Evolutionary conservation across 225 moss, liverwort and hornwort genomes (phyloP).

Genomic region (Anthoceros angustus): DNA sequence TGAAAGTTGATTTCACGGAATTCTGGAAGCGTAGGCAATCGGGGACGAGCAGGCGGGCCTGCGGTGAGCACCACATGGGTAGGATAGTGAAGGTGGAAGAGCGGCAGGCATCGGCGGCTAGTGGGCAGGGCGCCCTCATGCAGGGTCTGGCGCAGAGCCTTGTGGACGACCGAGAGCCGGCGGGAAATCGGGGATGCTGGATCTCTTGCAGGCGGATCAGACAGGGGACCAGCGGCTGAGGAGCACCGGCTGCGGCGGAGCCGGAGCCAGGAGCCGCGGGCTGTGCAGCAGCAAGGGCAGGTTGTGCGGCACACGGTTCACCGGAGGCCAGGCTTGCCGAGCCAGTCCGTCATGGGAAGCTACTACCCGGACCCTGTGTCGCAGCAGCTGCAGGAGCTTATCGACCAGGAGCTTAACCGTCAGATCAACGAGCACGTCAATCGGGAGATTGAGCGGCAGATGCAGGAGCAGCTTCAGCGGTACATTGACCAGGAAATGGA

Average conservation of each 20-base stretch:
- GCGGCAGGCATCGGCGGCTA: no score
- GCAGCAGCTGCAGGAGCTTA: not conserved
- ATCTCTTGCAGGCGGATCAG: not conserved
- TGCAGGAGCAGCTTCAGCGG: conserved; percentile 1
- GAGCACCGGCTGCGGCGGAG: not conserved
- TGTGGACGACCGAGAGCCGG: not conserved
- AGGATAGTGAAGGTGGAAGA: no score
- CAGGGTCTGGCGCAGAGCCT: not conserved
- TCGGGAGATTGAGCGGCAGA: not conserved
- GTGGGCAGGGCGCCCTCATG: not conserved
- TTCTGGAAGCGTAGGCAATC: no score
- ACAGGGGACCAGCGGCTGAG: not conserved
- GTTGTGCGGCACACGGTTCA: no score
- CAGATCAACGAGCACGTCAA: not conserved
- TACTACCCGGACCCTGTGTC: not conserved
- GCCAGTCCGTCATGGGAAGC: not conserved
- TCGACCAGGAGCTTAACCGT: not conserved
- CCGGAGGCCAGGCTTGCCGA: not conserved
- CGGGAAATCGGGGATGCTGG: not conserved
- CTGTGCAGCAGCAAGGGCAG: no score
- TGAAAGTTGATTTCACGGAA: no score
- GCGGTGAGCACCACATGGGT: no score
- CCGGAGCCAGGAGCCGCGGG: not conserved
- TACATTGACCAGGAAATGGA: conserved; percentile 2
- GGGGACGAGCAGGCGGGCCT: no score